A percentile compares a stretch with the other conserved stretches of the same genome.
Conservation (phyloP, 2,329 filamentous ascomycete species). For the Fusarium equiseti region DNA sequence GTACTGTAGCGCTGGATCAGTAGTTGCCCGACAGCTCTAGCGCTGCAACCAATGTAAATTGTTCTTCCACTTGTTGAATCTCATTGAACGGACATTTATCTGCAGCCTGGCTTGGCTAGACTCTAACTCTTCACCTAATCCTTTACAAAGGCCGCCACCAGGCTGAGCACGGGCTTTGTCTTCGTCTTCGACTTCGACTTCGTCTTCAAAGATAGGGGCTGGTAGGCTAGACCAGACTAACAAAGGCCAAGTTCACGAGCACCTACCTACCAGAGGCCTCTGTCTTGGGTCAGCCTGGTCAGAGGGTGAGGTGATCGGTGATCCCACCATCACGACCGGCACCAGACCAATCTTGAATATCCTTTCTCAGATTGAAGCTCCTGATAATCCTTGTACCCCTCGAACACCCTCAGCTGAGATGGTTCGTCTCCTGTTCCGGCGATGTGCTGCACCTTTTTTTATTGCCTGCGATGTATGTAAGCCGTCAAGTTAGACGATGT, state of each 20-base stretch:
- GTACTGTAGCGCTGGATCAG: conserved; percentile 2
- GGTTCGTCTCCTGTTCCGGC: conserved; percentile 37
- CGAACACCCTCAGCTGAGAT: conserved; percentile 37
- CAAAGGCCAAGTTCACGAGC: conserved; percentile 15
- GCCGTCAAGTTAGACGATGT: conserved; percentile 19
- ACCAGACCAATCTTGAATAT: conserved; percentile 35
- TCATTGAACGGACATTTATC: conserved; percentile 30
- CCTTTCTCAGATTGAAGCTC: conserved; percentile 20
- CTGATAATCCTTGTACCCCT: conserved; percentile 27
- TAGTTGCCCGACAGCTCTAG: conserved; percentile 28
- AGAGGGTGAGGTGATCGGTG: conserved; percentile 46
- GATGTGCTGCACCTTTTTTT: conserved; percentile 23
- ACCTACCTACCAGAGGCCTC: conserved; percentile 13
- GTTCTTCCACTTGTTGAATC: conserved; percentile 26
- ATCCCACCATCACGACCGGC: conserved; percentile 43
- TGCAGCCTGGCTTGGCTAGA: conserved; percentile 34
- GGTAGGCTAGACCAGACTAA: neutral
- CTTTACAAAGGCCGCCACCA: conserved; percentile 22
- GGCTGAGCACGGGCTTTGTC: conserved; percentile 33
- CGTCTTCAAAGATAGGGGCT: conserved; percentile 39
- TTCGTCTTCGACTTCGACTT: neutral
- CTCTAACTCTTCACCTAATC: conserved; percentile 11
- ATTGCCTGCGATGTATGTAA: conserved; percentile 2
- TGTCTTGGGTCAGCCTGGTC: conserved; percentile 14
- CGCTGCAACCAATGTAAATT: conserved; percentile 19